These are phyloP conservation scores for Backusella liffmaniae DNA, from an alignment of 192 early-diverging fungal genomes.

Conservation along the genomic window DNA sequence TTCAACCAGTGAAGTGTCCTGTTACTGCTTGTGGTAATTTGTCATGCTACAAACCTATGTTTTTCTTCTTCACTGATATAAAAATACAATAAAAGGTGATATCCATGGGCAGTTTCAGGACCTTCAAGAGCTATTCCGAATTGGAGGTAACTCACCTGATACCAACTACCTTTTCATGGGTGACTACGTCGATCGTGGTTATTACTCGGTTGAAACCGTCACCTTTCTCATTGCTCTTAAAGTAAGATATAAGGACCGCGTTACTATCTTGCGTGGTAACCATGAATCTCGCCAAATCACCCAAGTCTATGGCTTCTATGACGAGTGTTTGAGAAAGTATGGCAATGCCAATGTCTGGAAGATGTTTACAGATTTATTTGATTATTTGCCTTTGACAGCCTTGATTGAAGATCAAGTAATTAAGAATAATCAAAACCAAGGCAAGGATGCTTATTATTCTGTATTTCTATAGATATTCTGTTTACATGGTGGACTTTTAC, in stretches of 20 bases:
- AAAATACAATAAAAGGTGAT: constrained; percentile 48
- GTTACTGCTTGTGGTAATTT: constrained; percentile 89
- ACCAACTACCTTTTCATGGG: constrained; percentile 99
- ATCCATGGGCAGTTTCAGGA: constrained; percentile 99
- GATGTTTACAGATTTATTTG: constrained; percentile 96
- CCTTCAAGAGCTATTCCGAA: constrained; percentile 93
- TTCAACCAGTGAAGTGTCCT: constrained; percentile 93
- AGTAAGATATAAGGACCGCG: constrained; percentile 84
- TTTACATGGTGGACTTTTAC: constrained; percentile 96
- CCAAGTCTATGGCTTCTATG: constrained; percentile 99
- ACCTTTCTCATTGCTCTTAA: constrained; percentile 94
- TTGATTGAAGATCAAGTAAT: constrained; percentile 89
- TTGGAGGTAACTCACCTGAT: constrained; percentile 94
- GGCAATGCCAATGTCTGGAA: constrained; percentile 98
- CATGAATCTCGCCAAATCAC: constrained; percentile 99
- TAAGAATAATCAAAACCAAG: not conserved
- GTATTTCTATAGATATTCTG: constrained; percentile 77
- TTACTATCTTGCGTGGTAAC: constrained; percentile 97
- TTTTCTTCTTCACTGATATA: not conserved
- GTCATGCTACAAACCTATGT: not conserved
- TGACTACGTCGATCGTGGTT: constrained; percentile 99
- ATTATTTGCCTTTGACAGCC: constrained; percentile 93
- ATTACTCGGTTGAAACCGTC: constrained; percentile 98
- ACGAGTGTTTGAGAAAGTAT: constrained; percentile 98
- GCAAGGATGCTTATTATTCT: not conserved